phyloP scores from a whole-genome alignment of 352 stramenopile genomes.

The Globisporangium orthogonon region DNA sequence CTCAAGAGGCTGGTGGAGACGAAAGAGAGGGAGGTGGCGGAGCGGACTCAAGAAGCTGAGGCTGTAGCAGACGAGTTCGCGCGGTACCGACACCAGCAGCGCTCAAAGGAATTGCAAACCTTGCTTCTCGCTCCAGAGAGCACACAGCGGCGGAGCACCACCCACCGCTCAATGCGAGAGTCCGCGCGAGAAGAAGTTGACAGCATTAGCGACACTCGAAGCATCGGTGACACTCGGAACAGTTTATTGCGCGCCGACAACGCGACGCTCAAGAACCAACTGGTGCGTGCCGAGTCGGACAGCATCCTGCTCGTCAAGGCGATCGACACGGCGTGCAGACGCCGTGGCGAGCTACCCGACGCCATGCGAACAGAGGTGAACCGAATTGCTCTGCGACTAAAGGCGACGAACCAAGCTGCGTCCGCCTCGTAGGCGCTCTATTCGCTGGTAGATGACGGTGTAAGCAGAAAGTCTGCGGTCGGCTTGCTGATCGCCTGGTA shows the following conservation, averaged over 20 bases:
- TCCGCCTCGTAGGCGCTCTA: background rate
- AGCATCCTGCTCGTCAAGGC: slow-evolving; percentile 62
- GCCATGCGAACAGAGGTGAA: slow-evolving; percentile 48
- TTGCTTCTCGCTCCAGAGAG: slow-evolving; percentile 13
- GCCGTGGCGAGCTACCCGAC: slow-evolving; percentile 45
- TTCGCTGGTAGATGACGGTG: background rate
- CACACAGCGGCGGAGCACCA: background rate
- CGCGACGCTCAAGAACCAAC: slow-evolving; percentile 46
- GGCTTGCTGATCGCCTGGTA: slow-evolving; percentile 21
- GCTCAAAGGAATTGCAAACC: slow-evolving; percentile 27
- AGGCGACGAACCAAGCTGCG: background rate
- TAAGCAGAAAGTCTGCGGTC: slow-evolving; percentile 19
- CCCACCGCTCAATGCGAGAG: background rate
- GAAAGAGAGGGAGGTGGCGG: slow-evolving; percentile 28
- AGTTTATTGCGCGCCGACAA: slow-evolving; percentile 41
- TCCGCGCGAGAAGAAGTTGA: background rate
- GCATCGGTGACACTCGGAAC: background rate
- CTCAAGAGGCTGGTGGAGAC: slow-evolving; percentile 36
- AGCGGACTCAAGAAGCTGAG: slow-evolving; percentile 28
- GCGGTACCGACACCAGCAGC: slow-evolving; percentile 22
- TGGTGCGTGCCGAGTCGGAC: slow-evolving; percentile 53
- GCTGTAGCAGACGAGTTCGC: slow-evolving; percentile 21
- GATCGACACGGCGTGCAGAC: slow-evolving; percentile 43
- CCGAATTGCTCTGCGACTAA: slow-evolving; percentile 41
- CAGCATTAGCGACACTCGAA: background rate